Evolutionary conservation across 345 rosid species (phyloP), one percentile per base, ranked within the genome.

Genomic region (Mangifera indica): DNA sequence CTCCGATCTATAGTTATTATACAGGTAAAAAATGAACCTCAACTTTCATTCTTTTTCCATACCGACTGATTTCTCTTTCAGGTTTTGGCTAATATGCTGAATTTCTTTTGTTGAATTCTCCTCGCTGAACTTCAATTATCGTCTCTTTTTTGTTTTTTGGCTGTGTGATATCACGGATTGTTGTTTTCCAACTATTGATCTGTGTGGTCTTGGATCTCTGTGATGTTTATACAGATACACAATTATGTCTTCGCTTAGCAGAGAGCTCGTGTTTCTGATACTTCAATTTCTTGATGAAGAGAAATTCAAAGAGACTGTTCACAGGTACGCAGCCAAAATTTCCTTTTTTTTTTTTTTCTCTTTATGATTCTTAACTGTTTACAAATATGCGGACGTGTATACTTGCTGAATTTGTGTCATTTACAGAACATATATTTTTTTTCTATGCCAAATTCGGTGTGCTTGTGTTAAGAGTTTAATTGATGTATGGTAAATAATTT

Each of bases 281-380:
- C 97, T 89, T 71, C 97, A 92, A 74, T 89, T 89, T 81, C 94
- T 91, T 21, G 93, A 91, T 26, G 94, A 91, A 73, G 97, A 91
- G 87, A 91, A 91, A 79, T 89, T 81, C 75, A 89, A 84, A 68
- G 91, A 85, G 15, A 81, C 91, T 76, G 91, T 92, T 82, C 91
- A 92, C 81, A 89, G 76, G 97, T 92, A 63, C 17, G 80, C 54
- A 46, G 44, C 15, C 21, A 44, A 40, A 8, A 49, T 45, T 67
- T 1, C 18, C 8, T 12, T 69, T 37, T 52, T 20, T 54, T 7
- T 51, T 15, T 7, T 25, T 67, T n/a, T n/a, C n/a, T n/a, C n/a
- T 56, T 51, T 21, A 54, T 12, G 5, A 29, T 14, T 34, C 7
- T 15, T 21, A 1, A 20, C 20, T 42, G 32, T 29, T 29, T 60